Base-by-base conservation (phyloP, 1,284 basidiomycete genomes). In the Fomitopsis betulina region DNA sequence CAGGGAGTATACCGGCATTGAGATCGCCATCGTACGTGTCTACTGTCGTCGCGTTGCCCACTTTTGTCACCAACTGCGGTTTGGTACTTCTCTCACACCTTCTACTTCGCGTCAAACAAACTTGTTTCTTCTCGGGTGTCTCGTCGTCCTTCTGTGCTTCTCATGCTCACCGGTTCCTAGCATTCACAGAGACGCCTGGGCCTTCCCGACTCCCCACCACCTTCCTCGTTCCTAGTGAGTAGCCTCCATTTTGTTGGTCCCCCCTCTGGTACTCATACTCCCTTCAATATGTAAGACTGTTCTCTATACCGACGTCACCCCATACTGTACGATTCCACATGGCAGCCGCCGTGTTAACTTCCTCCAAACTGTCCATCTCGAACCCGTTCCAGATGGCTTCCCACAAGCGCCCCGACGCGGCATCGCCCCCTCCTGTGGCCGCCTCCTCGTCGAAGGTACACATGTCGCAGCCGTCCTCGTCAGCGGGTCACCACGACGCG, bases 301-400 rank as follows among this genome's bases (percentile, higher is more conserved):
- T 40, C 13, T n/a, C 15, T n/a, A 51, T 32, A 23, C 9, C 30
- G 23, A 32, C 39, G 17, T 13, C 39, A 45, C 39, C 30, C 53
- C 13, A 54, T 59, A 61, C 53, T 42, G 58, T 58, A 43, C 62
- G 51, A 49, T 64, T 66, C 65, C 72, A 70, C 73, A 84, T 85
- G 83, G 77, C 80, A 62, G 74, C 76, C 53, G 76, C 78, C 51
- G 73, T 80, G 54, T 62, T 76, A n/a, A 72, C 74, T 60, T 69
- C 70, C 55, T 65, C 72, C 60, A 69, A 76, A 60, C 62, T 69
- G 42, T 74, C 78, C 62, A 70, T 75, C 62, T 74, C 79, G 64
- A 71, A 71, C 68, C 76, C 76, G 61, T 79, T 79, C 67, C 75
- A 75, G 60, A 80, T 82, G 76, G 66, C 74, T 53, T 73, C 81